These are phyloP conservation scores for Grosmannia clavigera DNA, from an alignment of 2,329 filamentous ascomycete genomes.

Conservation along the genomic window DNA sequence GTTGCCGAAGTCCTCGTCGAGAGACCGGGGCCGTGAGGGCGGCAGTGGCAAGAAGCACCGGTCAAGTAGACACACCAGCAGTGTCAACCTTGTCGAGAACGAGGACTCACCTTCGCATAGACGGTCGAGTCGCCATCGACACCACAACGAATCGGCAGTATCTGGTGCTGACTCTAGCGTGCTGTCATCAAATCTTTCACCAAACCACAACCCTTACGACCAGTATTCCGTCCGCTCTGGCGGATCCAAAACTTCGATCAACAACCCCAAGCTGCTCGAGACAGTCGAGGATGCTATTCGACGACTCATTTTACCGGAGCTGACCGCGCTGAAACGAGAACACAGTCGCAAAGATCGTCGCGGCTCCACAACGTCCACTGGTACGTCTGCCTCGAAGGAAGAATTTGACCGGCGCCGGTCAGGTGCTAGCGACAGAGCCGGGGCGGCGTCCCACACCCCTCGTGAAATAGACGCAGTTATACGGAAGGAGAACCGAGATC, in stretches of 20 bases:
- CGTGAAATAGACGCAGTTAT: conserved; percentile 14
- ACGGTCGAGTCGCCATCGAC: conserved; percentile 37
- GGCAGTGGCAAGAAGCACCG: conserved; percentile 35
- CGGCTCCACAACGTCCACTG: conserved; percentile 49
- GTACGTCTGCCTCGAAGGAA: conserved; percentile 40
- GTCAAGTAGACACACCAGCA: conserved; percentile 36
- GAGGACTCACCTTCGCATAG: conserved; percentile 34
- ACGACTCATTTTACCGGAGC: conserved; percentile 76
- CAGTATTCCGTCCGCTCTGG: conserved; percentile 39
- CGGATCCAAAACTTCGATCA: conserved; percentile 56
- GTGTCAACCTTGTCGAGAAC: conserved; percentile 29
- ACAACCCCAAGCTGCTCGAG: conserved; percentile 81
- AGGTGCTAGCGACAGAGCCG: conserved; percentile 39
- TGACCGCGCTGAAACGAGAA: conserved; percentile 83
- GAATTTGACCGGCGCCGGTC: conserved; percentile 49
- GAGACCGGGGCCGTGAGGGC: conserved; percentile 19
- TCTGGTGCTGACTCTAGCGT: conserved; percentile 43
- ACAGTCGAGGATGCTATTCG: conserved; percentile 91
- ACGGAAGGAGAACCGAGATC: conserved; percentile 33
- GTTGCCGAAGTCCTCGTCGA: conserved; percentile 16
- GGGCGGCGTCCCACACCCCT: conserved; percentile 1
- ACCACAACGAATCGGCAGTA: conserved; percentile 36
- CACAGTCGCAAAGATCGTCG: conserved; percentile 64
- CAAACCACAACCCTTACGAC: conserved; percentile 43
- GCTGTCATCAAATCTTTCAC: conserved; percentile 39